Evolutionary conservation across 2,329 filamentous ascomycete species (phyloP), one percentile per base, ranked within the genome.

Genomic region (Pseudogymnoascus sp.): DNA sequence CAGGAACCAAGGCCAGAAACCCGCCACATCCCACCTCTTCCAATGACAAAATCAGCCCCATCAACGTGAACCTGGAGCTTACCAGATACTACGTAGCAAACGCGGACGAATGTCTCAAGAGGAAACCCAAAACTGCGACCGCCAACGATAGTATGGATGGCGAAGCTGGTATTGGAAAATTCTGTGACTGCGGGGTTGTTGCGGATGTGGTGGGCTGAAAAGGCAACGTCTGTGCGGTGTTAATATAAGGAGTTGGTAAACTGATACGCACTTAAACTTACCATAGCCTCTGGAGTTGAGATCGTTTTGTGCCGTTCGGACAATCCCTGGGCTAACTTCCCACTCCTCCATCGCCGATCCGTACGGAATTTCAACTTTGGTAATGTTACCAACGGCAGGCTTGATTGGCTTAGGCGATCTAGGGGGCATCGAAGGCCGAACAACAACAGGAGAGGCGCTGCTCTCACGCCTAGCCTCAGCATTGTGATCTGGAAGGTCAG

Each of bases 141-240:
- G 18, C 47, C 39, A 11, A 57, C 33, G 9, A 68, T 18, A 12
- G 50, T 36, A 6, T 62, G 36, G 22, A 62, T 57, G 20, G 62
- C 61, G 35, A 67, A 67, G 25, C 58, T 66, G 2, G 60, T 64
- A 11, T 60, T 61, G 11, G 58, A 50, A 12, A 65, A 57, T 28
- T 60, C 65, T 15, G 65, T 63, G 9, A 63, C 63, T 3, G 47
- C 36, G 2, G 59, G 61, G 4, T 58, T 41, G 2, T 61, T 47
- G 33, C 22, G 20, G 15, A 68, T 59, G 35, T 68, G 67, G 4
- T 58, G 15, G 4, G 65, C 37, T 8, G 67, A 68, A 37, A 65
- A 69, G 2, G 67, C 67, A 11, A 69, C 43, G 6, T 68, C 67
- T 69, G n/a, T 14, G 4, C 4, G 30, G 38, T 47, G 20, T 62